phyloP scores from a whole-genome alignment of 805 yeast genomes.

The Yarrowia sp. region DNA sequence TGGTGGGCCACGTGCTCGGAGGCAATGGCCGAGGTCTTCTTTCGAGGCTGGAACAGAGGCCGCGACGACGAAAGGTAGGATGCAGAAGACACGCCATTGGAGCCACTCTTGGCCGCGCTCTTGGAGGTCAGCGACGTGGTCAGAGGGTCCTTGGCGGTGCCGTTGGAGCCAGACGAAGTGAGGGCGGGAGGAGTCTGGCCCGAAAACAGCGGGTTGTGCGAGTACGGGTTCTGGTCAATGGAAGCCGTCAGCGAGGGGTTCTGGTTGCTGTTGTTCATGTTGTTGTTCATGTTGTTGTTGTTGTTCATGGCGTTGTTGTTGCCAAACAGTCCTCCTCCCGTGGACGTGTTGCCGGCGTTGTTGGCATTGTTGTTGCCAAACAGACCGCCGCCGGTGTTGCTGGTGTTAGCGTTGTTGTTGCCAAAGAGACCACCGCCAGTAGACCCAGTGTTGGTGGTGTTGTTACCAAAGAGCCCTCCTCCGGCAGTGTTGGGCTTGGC shows the following conservation, averaged over 20 bases:
- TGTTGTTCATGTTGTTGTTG: slow-evolving; percentile 44
- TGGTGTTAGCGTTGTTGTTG: slow-evolving; percentile 41
- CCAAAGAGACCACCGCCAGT: slow-evolving; percentile 42
- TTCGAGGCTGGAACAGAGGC: slow-evolving; percentile 55
- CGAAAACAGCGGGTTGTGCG: slow-evolving; percentile 71
- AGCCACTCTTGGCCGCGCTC: slow-evolving; percentile 57
- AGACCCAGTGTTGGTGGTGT: slow-evolving; percentile 36
- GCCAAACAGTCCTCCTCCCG: slow-evolving; percentile 43
- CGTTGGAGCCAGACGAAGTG: slow-evolving; percentile 50
- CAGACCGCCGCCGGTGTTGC: slow-evolving; percentile 42
- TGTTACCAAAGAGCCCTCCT: slow-evolving; percentile 42
- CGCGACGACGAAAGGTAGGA: slow-evolving; percentile 67
- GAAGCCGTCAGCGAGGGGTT: slow-evolving; percentile 50
- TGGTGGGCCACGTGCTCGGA: slow-evolving; percentile 23
- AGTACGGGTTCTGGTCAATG: slow-evolving; percentile 72
- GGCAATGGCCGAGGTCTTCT: slow-evolving; percentile 34
- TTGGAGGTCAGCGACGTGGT: slow-evolving; percentile 56
- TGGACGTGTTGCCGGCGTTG: slow-evolving; percentile 39
- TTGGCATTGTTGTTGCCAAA: slow-evolving; percentile 42
- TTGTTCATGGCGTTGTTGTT: slow-evolving; percentile 40
- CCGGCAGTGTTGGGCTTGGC: slow-evolving; percentile 40
- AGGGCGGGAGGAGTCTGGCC: slow-evolving; percentile 45
- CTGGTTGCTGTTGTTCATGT: slow-evolving; percentile 46
- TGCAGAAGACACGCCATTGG: slow-evolving; percentile 64
- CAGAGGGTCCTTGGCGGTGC: slow-evolving; percentile 53